phyloP scores from a whole-genome alignment of 2,329 filamentous ascomycete species.

The Colletotrichum euphorbiae region DNA sequence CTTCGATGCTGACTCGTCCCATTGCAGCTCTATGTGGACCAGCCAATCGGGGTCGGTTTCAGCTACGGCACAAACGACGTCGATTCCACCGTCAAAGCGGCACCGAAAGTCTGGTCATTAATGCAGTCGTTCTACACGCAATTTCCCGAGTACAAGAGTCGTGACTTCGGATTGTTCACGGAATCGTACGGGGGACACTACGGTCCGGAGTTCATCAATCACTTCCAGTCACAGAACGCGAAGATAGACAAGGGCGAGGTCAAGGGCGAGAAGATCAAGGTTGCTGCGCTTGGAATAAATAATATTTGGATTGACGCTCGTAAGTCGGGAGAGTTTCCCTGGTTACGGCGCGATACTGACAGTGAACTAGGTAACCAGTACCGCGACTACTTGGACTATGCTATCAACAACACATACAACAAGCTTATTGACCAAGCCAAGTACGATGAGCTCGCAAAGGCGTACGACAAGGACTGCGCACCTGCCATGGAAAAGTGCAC shows the following conservation, averaged over 20 bases:
- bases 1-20: slow-evolving; percentile 8
- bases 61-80: slow-evolving; percentile 45
- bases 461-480: slow-evolving; percentile 43
- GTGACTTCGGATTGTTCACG: slow-evolving; percentile 66
- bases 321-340: neutral
- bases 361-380: slow-evolving; percentile 47
- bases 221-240: slow-evolving; percentile 68
- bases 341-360: neutral
- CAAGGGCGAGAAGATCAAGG: slow-evolving; percentile 56
- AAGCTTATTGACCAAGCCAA: slow-evolving; percentile 42
- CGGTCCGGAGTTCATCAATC: slow-evolving; percentile 65
- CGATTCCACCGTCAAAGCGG: slow-evolving; percentile 58
- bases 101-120: slow-evolving; percentile 66
- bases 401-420: slow-evolving; percentile 57
- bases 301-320: slow-evolving; percentile 65
- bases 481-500: slow-evolving; percentile 42
- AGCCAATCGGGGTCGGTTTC: slow-evolving; percentile 49
- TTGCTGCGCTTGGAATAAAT: slow-evolving; percentile 67
- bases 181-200: slow-evolving; percentile 70
- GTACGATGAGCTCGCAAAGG: slow-evolving; percentile 29
- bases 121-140: slow-evolving; percentile 71
- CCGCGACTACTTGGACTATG: slow-evolving; percentile 56
- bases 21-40: slow-evolving; percentile 40
- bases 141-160: slow-evolving; percentile 71
- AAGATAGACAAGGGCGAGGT: slow-evolving; percentile 57